Conservation (phyloP, 2,329 filamentous ascomycete genomes). For the Alternaria ventricosa region DNA sequence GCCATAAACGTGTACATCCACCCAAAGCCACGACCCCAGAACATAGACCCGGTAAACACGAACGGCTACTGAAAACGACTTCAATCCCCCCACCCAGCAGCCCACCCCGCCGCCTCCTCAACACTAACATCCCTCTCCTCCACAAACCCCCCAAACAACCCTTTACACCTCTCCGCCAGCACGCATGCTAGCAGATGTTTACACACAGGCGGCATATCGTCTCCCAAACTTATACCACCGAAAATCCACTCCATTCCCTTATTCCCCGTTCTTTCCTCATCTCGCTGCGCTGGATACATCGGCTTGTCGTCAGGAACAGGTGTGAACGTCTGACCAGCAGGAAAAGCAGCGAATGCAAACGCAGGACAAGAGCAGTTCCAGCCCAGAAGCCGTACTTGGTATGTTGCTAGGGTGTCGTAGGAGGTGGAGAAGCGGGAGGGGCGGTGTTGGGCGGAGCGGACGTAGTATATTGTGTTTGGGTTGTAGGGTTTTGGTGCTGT, state of each 20-base stretch:
- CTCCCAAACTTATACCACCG: conserved; percentile 55
- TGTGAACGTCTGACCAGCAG: conserved; percentile 27
- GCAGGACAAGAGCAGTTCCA: conserved; percentile 93
- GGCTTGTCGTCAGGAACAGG: too few relatives aligned
- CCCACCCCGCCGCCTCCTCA: conserved; percentile 77
- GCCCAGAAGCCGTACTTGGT: conserved; percentile 73
- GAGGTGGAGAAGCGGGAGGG: conserved; percentile 46
- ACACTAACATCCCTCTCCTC: conserved; percentile 61
- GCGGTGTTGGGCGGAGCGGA: conserved; percentile 63
- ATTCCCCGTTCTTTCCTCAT: neutral
- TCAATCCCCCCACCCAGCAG: conserved; percentile 48
- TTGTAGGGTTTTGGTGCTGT: neutral
- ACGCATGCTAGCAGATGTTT: conserved; percentile 90
- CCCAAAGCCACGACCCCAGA: accelerated
- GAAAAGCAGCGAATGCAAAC: conserved; percentile 77
- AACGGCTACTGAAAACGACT: neutral
- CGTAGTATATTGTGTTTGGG: conserved; percentile 58
- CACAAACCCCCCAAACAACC: conserved; percentile 63
- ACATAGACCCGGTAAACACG: neutral
- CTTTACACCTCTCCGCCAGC: conserved; percentile 70
- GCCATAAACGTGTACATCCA: neutral
- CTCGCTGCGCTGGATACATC: too few relatives aligned
- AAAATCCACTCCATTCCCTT: neutral
- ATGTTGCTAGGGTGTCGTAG: conserved; percentile 50
- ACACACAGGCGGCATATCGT: conserved; percentile 67